Percentiles rank a stretch among this genome's conserved stretches.
Conservation (phyloP, 2,329 filamentous ascomycete genomes). For the Aspergillus novofumigatus region DNA sequence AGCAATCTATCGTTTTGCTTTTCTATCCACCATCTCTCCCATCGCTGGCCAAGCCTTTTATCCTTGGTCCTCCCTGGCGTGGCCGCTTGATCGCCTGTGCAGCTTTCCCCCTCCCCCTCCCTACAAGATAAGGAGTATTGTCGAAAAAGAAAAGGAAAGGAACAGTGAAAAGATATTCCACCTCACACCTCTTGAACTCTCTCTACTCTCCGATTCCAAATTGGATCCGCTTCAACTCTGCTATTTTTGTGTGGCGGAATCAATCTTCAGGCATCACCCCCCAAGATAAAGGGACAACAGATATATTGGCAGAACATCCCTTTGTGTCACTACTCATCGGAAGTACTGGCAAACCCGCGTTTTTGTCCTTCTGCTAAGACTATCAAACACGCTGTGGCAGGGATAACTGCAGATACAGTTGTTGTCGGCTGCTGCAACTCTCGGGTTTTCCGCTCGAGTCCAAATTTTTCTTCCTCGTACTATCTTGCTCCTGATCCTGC, state of each 20-base stretch:
- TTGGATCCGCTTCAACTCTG: neutral
- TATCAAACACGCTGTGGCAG: no score
- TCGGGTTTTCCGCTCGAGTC: neutral
- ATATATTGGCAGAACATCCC: neutral
- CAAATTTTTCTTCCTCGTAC: neutral
- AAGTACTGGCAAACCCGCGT: neutral
- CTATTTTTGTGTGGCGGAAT: neutral
- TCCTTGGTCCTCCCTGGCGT: neutral
- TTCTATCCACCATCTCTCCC: neutral
- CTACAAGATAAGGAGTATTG: neutral
- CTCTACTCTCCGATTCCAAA: neutral
- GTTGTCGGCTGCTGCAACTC: neutral
- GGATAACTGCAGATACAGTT: neutral
- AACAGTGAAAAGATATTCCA: neutral
- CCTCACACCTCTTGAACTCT: neutral
- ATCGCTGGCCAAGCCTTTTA: slow-evolving; percentile 9
- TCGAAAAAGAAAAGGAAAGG: neutral
- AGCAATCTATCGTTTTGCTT: slow-evolving; percentile 1
- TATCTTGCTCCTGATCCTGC: neutral
- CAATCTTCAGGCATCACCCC: neutral
- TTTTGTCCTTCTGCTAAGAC: neutral
- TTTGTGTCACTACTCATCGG: neutral
- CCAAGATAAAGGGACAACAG: neutral
- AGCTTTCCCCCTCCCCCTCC: neutral
- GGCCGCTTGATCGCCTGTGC: neutral